These are phyloP conservation scores for Exophiala dermatitidis DNA, from an alignment of 2,329 filamentous ascomycete species.

Conservation along the genomic window DNA sequence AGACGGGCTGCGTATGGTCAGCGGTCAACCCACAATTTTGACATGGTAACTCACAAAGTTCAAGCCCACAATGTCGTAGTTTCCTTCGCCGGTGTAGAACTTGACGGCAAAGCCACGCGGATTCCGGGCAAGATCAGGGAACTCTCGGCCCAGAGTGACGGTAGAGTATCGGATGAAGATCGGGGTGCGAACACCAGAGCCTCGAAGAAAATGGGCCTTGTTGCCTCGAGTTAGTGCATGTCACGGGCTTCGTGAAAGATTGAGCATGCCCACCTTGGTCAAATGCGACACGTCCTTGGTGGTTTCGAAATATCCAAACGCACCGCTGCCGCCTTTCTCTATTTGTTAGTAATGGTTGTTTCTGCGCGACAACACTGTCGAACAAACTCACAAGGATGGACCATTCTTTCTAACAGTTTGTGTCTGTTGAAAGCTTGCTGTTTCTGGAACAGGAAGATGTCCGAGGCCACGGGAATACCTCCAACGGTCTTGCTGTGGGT, in stretches of 20 bases:
- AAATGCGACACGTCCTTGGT: constrained; percentile 23
- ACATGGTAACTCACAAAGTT: neutral
- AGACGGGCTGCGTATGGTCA: constrained; percentile 36
- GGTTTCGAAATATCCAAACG: constrained; percentile 29
- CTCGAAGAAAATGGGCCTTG: constrained; percentile 36
- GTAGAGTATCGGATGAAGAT: constrained; percentile 44
- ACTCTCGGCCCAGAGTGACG: constrained; percentile 41
- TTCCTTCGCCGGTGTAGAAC: constrained; percentile 48
- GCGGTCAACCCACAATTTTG: neutral
- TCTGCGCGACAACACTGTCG: neutral
- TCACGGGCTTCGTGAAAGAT: constrained; percentile 25
- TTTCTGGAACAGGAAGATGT: constrained; percentile 49
- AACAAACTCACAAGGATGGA: constrained; percentile 26
- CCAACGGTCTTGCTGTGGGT: constrained; percentile 48
- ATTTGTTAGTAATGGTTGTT: neutral
- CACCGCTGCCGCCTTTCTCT: constrained; percentile 1
- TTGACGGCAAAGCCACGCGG: constrained; percentile 46
- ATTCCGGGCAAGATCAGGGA: constrained; percentile 43
- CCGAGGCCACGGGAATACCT: constrained; percentile 46
- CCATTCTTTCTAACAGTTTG: constrained; percentile 43
- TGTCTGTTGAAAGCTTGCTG: constrained; percentile 52
- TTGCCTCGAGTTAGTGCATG: neutral
- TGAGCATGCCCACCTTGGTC: constrained; percentile 26
- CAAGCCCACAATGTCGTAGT: constrained; percentile 42
- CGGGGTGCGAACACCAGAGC: constrained; percentile 43